phyloP scores from a whole-genome alignment of 805 yeast genomes.

The Candida montana region DNA sequence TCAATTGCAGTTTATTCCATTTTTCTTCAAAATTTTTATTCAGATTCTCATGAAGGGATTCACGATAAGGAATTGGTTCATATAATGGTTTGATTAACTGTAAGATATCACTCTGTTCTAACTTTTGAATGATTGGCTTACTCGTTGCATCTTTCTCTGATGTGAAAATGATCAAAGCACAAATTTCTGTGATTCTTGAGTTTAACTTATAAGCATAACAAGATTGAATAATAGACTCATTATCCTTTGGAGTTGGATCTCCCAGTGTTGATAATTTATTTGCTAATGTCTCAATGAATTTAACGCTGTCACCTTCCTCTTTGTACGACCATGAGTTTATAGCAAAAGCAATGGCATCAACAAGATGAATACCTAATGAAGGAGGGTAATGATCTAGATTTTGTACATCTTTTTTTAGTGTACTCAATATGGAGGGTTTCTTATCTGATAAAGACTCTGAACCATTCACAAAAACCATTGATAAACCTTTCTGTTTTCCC shows the following conservation, averaged over 20 bases:
- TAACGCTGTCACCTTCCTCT: conserved; percentile 37
- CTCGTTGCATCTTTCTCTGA: conserved; percentile 39
- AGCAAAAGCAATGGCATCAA: conserved; percentile 70
- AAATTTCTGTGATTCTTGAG: conserved; percentile 67
- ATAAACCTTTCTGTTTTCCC: conserved; percentile 73
- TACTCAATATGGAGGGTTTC: conserved; percentile 42
- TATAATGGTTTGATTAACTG: conserved; percentile 31
- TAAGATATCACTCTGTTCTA: conserved; percentile 35
- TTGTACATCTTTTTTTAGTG: conserved; percentile 50
- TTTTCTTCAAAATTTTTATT: conserved; percentile 39
- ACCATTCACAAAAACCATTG: conserved; percentile 64
- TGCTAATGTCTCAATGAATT: conserved; percentile 31
- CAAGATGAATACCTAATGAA: conserved; percentile 56
- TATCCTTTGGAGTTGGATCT: conserved; percentile 7
- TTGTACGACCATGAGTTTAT: conserved; percentile 74
- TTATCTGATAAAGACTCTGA: conserved; percentile 23
- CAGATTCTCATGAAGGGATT: conserved; percentile 40
- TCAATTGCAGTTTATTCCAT: conserved; percentile 43
- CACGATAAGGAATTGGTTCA: conserved; percentile 41
- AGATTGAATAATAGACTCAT: conserved; percentile 26
- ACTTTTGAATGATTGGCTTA: conserved; percentile 36
- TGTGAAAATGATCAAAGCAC: conserved; percentile 66
- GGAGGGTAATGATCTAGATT: conserved; percentile 52
- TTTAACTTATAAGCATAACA: conserved; percentile 54
- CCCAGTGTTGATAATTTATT: conserved; percentile 25